Evolutionary conservation across 2,329 filamentous ascomycete genomes (phyloP).

Genomic region (Fusarium floridanum): DNA sequence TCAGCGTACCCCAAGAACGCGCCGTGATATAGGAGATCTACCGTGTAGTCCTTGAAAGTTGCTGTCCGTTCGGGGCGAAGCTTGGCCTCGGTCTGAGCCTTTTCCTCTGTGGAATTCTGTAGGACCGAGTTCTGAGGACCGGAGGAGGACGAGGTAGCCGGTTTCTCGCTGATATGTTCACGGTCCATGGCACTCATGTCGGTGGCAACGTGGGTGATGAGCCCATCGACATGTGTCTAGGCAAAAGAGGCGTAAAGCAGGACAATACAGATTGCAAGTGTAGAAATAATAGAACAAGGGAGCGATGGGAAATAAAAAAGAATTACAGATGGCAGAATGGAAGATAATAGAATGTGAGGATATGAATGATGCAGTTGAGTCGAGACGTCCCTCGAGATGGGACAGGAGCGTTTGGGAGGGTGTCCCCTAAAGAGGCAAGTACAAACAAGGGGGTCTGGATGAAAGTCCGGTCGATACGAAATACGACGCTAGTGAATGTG

Average conservation of each 20-base stretch:
- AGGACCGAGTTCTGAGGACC: conserved; percentile 6
- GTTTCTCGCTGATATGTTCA: conserved; percentile 29
- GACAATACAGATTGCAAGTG: not conserved
- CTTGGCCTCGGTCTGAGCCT: conserved; percentile 51
- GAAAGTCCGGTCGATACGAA: conserved; percentile 23
- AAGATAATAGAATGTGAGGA: not conserved
- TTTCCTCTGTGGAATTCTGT: conserved; percentile 41
- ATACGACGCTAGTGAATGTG: conserved; percentile 31
- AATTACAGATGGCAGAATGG: not conserved
- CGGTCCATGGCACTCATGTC: conserved; percentile 34
- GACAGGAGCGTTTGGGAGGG: conserved; percentile 8
- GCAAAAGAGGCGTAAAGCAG: not conserved
- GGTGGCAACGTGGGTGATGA: not conserved
- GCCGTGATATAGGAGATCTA: conserved; percentile 9
- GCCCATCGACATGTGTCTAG: conserved; percentile 3
- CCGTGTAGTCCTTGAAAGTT: conserved; percentile 59
- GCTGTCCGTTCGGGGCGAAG: conserved; percentile 60
- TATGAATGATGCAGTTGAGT: conserved; percentile 10
- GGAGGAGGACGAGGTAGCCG: conserved; percentile 18
- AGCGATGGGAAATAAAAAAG: not conserved
- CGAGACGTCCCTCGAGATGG: conserved; percentile 3
- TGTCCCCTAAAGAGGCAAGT: conserved; percentile 14
- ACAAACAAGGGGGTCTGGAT: not conserved
- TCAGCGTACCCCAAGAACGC: not conserved
- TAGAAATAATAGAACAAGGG: not conserved